Evolutionary conservation across 176 grass and related monocot genomes (phyloP).

Genomic region (Musa beccarii): DNA sequence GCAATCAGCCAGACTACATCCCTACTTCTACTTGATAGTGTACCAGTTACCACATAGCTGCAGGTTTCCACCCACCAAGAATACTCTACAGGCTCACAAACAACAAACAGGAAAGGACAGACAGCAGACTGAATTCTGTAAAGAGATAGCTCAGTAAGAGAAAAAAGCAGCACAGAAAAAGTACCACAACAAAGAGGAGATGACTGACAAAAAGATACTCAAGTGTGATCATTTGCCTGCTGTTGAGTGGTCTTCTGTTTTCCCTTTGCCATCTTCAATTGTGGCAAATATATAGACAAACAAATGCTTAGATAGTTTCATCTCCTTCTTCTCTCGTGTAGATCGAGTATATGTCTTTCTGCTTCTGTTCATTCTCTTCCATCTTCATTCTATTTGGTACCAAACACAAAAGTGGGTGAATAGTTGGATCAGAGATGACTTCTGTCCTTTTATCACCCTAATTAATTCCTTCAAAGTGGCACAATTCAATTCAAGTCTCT

Average conservation of each 20-base stretch:
- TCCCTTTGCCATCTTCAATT: background rate
- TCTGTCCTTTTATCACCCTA: no score
- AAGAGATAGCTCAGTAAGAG: background rate
- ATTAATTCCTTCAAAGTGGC: no score
- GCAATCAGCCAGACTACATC: background rate
- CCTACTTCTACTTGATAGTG: background rate
- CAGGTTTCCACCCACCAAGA: no score
- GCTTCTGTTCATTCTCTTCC: background rate
- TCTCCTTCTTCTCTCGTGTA: background rate
- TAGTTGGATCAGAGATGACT: no score
- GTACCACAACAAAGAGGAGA: no score
- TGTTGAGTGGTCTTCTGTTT: background rate
- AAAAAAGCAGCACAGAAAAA: background rate
- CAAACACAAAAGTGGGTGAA: no score
- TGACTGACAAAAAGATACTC: no score
- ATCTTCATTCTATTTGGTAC: background rate
- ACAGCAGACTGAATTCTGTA: background rate
- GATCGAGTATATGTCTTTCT: background rate
- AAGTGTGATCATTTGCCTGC: no score
- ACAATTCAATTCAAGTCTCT: no score
- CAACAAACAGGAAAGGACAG: conserved; percentile 1
- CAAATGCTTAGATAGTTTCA: background rate
- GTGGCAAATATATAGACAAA: background rate
- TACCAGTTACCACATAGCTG: background rate
- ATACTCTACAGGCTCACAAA: background rate